These are phyloP conservation scores for Colletotrichum spinosum DNA, from an alignment of 2,329 filamentous ascomycete species.

Conservation along the genomic window DNA sequence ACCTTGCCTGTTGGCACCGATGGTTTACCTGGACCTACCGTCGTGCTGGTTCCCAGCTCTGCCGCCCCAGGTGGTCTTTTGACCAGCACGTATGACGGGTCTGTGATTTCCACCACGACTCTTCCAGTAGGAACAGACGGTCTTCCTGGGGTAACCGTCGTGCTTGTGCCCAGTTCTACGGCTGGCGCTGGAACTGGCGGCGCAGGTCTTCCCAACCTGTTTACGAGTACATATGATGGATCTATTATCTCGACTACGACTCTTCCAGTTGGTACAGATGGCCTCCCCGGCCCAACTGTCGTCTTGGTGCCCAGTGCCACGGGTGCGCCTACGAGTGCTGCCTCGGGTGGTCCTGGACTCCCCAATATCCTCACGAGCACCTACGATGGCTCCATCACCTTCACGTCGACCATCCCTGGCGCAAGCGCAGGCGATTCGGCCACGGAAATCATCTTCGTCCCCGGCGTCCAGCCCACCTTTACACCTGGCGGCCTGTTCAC, in stretches of 20 bases:
- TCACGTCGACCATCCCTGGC: not conserved
- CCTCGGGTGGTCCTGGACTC: not conserved
- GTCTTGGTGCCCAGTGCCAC: constrained; percentile 4
- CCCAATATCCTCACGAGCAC: constrained; percentile 3
- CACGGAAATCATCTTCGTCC: not conserved
- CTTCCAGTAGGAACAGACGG: not conserved
- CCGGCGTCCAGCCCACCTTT: not conserved
- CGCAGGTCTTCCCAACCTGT: not conserved
- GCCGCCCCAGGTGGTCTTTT: not conserved
- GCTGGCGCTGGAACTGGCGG: not conserved
- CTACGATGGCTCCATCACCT: not conserved
- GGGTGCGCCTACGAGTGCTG: too few species aligned
- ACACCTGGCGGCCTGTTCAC: constrained; percentile 1
- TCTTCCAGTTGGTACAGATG: not conserved
- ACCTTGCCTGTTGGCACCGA: not conserved
- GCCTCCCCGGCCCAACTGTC: not conserved
- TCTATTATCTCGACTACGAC: constrained; percentile 13
- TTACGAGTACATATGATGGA: constrained; percentile 22
- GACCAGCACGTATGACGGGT: not conserved
- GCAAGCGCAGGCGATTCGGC: not conserved
- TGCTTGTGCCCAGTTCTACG: constrained; percentile 11
- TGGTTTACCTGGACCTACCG: not conserved
- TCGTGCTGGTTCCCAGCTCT: constrained; percentile 8
- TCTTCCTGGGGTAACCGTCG: not conserved
- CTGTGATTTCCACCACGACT: not conserved